These are phyloP conservation scores for Lenwebbia sp. DNA, from an alignment of 345 rosid species.

Conservation along the genomic window DNA sequence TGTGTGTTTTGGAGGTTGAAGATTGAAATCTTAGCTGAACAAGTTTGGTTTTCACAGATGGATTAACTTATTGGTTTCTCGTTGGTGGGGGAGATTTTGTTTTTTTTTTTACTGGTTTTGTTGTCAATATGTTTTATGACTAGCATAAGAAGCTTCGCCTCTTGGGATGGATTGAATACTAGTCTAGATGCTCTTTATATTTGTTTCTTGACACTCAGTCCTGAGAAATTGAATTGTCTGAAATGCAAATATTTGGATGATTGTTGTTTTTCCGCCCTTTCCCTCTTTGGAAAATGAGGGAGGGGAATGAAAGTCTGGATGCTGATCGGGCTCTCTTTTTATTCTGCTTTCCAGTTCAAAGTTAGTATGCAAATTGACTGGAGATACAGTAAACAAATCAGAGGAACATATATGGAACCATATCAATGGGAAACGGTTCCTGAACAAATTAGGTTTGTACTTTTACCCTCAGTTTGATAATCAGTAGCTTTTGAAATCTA, in stretches of 20 bases:
- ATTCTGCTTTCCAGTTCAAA: slow-evolving; percentile 44
- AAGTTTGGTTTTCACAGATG: not conserved
- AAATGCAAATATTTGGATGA: no score
- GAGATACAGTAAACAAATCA: slow-evolving; percentile 72
- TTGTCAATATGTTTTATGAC: not conserved
- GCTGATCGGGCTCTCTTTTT: not conserved
- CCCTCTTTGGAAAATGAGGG: not conserved
- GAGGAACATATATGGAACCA: slow-evolving; percentile 97
- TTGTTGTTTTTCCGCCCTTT: no score
- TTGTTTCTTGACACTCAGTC: no score
- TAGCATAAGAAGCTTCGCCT: not conserved
- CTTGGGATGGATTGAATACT: not conserved
- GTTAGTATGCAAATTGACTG: slow-evolving; percentile 79
- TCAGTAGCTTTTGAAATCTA: not conserved
- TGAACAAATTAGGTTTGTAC: slow-evolving; percentile 58
- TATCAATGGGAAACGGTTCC: slow-evolving; percentile 71
- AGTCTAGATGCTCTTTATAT: not conserved
- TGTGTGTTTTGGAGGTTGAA: not conserved
- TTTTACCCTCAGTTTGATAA: not conserved
- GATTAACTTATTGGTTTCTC: not conserved
- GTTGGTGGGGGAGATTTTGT: not conserved
- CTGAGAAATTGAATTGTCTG: no score
- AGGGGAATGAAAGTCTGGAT: not conserved
- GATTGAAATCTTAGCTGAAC: not conserved
- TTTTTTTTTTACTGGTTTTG: not conserved